These are phyloP conservation scores for Talaromyces proteolyticus DNA, from an alignment of 495 filamentous ascomycete genomes.

Conservation along the genomic window DNA sequence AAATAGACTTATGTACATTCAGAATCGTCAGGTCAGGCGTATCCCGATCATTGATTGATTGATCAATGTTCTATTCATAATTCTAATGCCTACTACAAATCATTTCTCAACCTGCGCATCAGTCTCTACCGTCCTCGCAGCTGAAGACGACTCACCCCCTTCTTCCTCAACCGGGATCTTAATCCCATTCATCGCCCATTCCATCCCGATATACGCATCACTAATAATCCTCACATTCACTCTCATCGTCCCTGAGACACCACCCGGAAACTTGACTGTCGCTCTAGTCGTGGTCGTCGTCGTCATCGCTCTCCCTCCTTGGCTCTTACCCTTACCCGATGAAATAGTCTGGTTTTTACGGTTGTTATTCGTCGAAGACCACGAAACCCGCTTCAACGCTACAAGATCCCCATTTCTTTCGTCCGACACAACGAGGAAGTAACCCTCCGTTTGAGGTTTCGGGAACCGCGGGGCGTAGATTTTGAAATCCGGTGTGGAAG, in stretches of 20 bases:
- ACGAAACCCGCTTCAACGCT: conserved; percentile 78
- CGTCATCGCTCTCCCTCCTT: too few relatives aligned
- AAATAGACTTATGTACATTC: too few relatives aligned
- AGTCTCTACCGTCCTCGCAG: neutral
- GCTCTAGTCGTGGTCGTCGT: conserved; percentile 23
- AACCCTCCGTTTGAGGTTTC: conserved; percentile 92
- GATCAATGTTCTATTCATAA: neutral
- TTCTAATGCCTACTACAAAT: conserved; percentile 1
- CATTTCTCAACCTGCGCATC: conserved; percentile 10
- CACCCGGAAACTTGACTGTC: conserved; percentile 56
- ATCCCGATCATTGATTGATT: too few relatives aligned
- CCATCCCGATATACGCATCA: conserved; percentile 81
- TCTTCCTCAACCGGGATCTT: conserved; percentile 39
- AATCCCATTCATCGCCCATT: conserved; percentile 53
- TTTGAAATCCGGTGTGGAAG: conserved; percentile 54
- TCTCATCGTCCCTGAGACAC: conserved; percentile 25
- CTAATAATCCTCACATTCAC: conserved; percentile 71
- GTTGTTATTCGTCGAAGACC: conserved; percentile 42
- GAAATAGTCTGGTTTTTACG: conserved; percentile 13
- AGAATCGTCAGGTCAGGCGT: too few relatives aligned
- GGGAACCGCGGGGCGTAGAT: conserved; percentile 87
- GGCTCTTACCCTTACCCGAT: conserved; percentile 9
- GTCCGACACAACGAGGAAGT: conserved; percentile 67
- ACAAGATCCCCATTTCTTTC: conserved; percentile 64
- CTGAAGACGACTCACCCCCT: neutral